Conservation (phyloP, 768 basidiomycete species). For the Mycena haematopus region DNA sequence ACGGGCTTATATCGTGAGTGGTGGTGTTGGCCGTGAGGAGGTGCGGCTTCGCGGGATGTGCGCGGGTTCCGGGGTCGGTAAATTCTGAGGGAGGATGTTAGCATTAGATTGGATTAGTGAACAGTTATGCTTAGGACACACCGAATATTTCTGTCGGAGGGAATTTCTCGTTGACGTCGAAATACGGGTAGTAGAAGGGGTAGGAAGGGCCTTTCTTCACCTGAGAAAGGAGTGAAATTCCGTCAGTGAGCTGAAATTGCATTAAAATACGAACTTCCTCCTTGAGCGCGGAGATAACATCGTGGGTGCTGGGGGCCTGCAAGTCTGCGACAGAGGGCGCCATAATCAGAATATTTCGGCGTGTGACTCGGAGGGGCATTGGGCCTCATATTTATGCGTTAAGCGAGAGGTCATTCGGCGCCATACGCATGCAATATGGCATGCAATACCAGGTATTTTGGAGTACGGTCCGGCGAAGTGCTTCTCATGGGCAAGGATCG, state of each 20-base stretch:
- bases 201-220: constrained; percentile 45
- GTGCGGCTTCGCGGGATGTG: constrained; percentile 58
- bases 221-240: constrained; percentile 10
- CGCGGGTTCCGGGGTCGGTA: constrained; percentile 51
- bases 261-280: constrained; percentile 19
- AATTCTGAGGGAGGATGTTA: constrained; percentile 20
- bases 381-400: not conserved
- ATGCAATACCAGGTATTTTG: not conserved
- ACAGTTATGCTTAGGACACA: constrained; percentile 32
- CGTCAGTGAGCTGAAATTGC: not conserved
- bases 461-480: not conserved
- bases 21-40: constrained; percentile 49
- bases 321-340: constrained; percentile 41
- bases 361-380: too few relatives aligned
- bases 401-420: constrained; percentile 5
- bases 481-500: not conserved
- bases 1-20: constrained; percentile 51
- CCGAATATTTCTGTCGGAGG: constrained; percentile 55
- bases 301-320: constrained; percentile 4
- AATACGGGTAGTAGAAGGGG: constrained; percentile 56
- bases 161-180: constrained; percentile 55
- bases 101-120: not conserved
- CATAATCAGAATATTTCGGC: constrained; percentile 25
- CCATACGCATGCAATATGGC: constrained; percentile 29
- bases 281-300: constrained; percentile 25